phyloP scores from a whole-genome alignment of 495 filamentous ascomycete species.

The Chaetomidium leptoderma region DNA sequence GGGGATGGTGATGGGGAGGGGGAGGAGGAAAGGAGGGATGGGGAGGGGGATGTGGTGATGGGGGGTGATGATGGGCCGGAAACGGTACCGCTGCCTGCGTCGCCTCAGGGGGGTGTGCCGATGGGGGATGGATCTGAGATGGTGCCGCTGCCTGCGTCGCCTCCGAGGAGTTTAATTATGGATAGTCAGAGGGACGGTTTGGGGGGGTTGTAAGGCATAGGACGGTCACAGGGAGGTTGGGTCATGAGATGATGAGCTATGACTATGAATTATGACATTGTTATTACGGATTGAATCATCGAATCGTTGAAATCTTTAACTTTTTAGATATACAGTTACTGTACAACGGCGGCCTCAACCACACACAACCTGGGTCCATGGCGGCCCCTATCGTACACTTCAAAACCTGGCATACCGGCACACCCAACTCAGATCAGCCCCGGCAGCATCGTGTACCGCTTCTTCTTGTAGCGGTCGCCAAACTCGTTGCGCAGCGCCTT shows the following conservation, averaged over 20 bases:
- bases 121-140: slow-evolving; percentile 10
- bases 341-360: background rate
- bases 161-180: background rate
- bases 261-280: background rate
- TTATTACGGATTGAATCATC: background rate
- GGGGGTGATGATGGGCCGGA: slow-evolving; percentile 1
- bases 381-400: slow-evolving; percentile 1
- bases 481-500: slow-evolving; percentile 82
- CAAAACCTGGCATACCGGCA: background rate
- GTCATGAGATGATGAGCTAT: background rate
- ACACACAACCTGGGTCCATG: too few species aligned
- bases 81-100: slow-evolving; percentile 13
- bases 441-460: slow-evolving; percentile 75
- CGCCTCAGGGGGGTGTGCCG: slow-evolving; percentile 1
- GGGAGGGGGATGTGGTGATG: slow-evolving; percentile 23
- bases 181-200: background rate
- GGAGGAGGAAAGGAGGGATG: background rate
- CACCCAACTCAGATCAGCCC: slow-evolving; percentile 44
- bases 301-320: background rate
- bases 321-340: background rate
- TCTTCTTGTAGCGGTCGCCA: slow-evolving; percentile 82
- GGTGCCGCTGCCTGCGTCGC: slow-evolving; percentile 11
- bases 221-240: background rate
- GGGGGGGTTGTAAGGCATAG: too few species aligned
- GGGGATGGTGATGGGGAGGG: background rate